Base-by-base conservation (phyloP, 805 yeast genomes). In the Sungouiella thailandica region DNA sequence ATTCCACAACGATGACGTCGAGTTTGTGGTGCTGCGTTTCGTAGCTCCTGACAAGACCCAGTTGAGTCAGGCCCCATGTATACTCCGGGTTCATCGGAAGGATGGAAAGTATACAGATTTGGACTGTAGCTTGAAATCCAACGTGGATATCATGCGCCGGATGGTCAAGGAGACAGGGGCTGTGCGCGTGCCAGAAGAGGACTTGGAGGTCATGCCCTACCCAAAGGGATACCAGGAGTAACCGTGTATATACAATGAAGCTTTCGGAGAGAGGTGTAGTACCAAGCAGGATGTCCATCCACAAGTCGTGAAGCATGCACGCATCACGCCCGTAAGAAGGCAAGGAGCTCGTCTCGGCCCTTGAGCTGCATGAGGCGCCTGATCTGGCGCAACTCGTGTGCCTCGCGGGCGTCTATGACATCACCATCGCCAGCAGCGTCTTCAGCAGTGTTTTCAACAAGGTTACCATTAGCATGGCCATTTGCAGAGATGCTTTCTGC, bases 1-100 rank as follows among this genome's bases (percentile, higher is more conserved):
- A 54, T 88, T 83, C 57, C 89, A 86, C 62, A 88, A 88, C 57
- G 89, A 90, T n/a, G 62, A 65, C 28, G 51, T 83, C 17, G 71
- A 76, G 16, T 76, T 86, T 36, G 67, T 70, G 16, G 80, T 86
- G 23, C 62, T 71, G 10, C 67, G 88, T 45, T 67, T 83, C 20
- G 29, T 34, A 25, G 38, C 49, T 7, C 30, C 28, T 5, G 12
- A 13, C 12, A 34, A 36, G 20, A 44, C 29, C n/a, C 46, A 45
- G 14, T 33, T 36, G 16, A 37, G 39, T 19, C 23, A 32, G 11
- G 40, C 37, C 17, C 49, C 49, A 3, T 34, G 41, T 25, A 35
- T 32, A 7, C 28, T 45, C 26, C 33, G 31, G 18, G 29, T 45
- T 6, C 48, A 45, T 34, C 30, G 31, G 9, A 17, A 20, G 17